Evolutionary conservation across 805 yeast genomes (phyloP).

Genomic region (Phaffomyces thermotolerans): DNA sequence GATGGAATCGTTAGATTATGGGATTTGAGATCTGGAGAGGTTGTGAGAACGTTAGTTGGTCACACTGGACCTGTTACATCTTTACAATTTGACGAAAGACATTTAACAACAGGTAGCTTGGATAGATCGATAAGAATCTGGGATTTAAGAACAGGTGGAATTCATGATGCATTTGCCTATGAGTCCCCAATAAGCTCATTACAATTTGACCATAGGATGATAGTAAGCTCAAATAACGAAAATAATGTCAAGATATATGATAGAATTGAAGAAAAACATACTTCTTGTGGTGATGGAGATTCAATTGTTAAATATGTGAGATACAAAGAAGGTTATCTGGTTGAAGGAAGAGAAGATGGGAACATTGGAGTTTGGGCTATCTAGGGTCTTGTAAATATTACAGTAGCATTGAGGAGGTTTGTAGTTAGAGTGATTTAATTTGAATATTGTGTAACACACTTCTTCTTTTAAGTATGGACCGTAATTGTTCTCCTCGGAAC

Average conservation of each 20-base stretch:
- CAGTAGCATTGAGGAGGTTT: background rate
- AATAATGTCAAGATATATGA: conserved; percentile 50
- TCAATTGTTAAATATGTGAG: conserved; percentile 35
- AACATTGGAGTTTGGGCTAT: conserved; percentile 59
- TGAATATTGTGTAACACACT: too few species aligned
- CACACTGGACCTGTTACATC: conserved; percentile 65
- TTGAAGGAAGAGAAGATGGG: conserved; percentile 60
- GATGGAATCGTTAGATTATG: conserved; percentile 71
- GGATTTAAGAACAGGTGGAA: conserved; percentile 65
- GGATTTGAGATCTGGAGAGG: conserved; percentile 69
- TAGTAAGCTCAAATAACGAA: conserved; percentile 47
- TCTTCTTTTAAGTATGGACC: background rate
- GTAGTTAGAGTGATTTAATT: too few species aligned
- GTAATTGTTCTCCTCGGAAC: background rate
- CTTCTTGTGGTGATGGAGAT: conserved; percentile 39
- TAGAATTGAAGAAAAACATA: conserved; percentile 44
- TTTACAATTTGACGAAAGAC: conserved; percentile 60
- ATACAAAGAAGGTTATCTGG: conserved; percentile 56
- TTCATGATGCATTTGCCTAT: conserved; percentile 55
- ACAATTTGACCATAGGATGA: conserved; percentile 51
- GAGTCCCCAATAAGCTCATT: conserved; percentile 47
- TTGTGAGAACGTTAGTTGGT: conserved; percentile 52
- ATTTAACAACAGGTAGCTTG: conserved; percentile 53
- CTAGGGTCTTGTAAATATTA: conserved; percentile 8
- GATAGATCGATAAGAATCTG: conserved; percentile 63